These are phyloP conservation scores for Collariella sp. DNA, from an alignment of 495 filamentous ascomycete species.

Conservation along the genomic window DNA sequence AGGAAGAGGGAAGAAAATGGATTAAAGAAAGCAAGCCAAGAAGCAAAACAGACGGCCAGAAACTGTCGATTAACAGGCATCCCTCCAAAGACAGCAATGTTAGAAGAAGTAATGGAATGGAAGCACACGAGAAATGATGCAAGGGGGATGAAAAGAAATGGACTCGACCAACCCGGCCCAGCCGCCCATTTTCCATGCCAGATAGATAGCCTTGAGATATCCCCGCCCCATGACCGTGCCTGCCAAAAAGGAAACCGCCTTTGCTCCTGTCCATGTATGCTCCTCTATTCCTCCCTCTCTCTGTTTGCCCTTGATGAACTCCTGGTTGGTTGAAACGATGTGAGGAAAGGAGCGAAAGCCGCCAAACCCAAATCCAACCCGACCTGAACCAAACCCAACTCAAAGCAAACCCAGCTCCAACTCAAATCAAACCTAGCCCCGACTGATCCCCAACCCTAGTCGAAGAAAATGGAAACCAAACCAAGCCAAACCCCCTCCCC, in stretches of 20 bases:
- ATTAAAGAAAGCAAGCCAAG: too few species aligned
- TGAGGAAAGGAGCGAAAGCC: not conserved
- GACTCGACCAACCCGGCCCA: constrained; percentile 6
- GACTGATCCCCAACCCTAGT: too few species aligned
- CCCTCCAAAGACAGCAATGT: not conserved
- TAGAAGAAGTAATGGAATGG: not conserved
- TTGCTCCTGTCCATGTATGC: not conserved
- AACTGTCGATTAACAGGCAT: too few species aligned
- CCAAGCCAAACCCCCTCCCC: constrained; percentile 22
- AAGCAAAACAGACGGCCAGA: too few species aligned
- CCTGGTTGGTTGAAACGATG: not conserved
- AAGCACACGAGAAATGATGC: not conserved
- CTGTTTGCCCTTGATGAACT: too few species aligned
- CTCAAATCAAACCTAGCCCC: too few species aligned
- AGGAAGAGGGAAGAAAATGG: too few species aligned
- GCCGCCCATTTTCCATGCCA: not conserved
- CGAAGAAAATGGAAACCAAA: constrained; percentile 32
- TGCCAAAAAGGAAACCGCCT: not conserved
- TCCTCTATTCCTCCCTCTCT: not conserved
- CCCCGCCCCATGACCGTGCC: not conserved
- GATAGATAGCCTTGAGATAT: not conserved
- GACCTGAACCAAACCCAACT: not conserved
- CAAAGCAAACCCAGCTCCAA: too few species aligned
- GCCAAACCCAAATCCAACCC: not conserved
- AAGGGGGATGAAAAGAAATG: constrained; percentile 3